These are phyloP conservation scores for Nigrospora oryzae DNA, from an alignment of 2,329 filamentous ascomycete genomes.

Conservation along the genomic window DNA sequence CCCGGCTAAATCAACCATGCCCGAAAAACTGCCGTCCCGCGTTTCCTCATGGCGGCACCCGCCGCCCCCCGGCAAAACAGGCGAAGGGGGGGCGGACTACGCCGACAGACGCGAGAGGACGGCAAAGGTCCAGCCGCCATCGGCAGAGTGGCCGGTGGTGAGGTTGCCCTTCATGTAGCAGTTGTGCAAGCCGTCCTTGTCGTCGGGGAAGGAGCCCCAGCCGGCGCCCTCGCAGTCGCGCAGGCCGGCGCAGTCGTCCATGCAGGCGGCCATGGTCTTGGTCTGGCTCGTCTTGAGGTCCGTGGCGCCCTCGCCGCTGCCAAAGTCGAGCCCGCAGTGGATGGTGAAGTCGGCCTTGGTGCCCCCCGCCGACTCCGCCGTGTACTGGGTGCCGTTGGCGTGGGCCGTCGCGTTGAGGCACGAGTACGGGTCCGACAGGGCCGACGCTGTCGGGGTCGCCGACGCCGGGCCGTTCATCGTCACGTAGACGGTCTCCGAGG, in stretches of 20 bases:
- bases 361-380: conserved; percentile 5
- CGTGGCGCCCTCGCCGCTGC: conserved; percentile 10
- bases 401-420: conserved; percentile 7
- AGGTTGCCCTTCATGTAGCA: conserved; percentile 14
- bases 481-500: neutral
- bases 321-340: conserved; percentile 18
- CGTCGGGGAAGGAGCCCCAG: conserved; percentile 10
- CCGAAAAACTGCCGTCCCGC: neutral
- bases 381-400: conserved; percentile 18
- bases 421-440: conserved; percentile 2
- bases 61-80: no score
- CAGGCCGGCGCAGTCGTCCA: conserved; percentile 11
- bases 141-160: conserved; percentile 2
- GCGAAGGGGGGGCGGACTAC: neutral
- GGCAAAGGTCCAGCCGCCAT: conserved; percentile 3
- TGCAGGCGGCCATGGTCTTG: conserved; percentile 11
- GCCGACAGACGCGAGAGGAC: neutral
- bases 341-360: conserved; percentile 11
- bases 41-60: neutral
- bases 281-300: conserved; percentile 6
- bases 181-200: conserved; percentile 3
- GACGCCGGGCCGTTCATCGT: conserved; percentile 5
- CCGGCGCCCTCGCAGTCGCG: conserved; percentile 10
- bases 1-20: no score
- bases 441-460: conserved; percentile 6